Evolutionary conservation across 805 yeast species (phyloP), one percentile per base, ranked within the genome.

Genomic region (Blastobotrys attinorum): DNA sequence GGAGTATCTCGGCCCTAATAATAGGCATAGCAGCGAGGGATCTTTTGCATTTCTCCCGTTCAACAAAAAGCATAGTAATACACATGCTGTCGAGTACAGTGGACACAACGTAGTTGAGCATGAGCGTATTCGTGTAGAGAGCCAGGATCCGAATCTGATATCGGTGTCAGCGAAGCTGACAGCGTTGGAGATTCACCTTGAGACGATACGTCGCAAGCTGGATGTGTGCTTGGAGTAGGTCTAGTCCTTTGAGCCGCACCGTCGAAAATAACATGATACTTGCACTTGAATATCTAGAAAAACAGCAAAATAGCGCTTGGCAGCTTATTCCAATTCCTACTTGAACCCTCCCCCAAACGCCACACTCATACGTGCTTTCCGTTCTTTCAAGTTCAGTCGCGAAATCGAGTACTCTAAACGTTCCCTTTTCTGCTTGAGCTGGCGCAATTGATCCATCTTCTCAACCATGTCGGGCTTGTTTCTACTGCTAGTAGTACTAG

Each of bases 151-250:
- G 23, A 52, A 52, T 42, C 40, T 54, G 33, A 52, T 54, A 3
- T 45, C 54, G 2, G 54, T 52, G 15, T 36, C 50, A 2, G 47
- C 56, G 10, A 54, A 54, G 37, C 45, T 54, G 15, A 36, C 42
- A 11, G 55, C 56, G 7, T 22, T 54, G 35, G 58, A 54, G 37
- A 38, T 37, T 22, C 51, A 47, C 31, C 37, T 54, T 16, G 55
- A 50, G 36, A 40, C 36, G 2, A 22, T 54, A 20, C 39, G 38
- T 16, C 40, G 56, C 22, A 54, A 53, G 37, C 45, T 54, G 16
- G 48, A 79, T 25, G 85, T 49, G 32, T 22, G 27, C 4, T 29
- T 29, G 20, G 20, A 31, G 15, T 15, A 6, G 6, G 31, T 25
- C 31, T 8, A 25, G 13, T 25, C 31, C 31, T 13, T n/a, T n/a